These are phyloP conservation scores for Quercus phellos DNA, from an alignment of 331 rosid species.

Conservation along the genomic window DNA sequence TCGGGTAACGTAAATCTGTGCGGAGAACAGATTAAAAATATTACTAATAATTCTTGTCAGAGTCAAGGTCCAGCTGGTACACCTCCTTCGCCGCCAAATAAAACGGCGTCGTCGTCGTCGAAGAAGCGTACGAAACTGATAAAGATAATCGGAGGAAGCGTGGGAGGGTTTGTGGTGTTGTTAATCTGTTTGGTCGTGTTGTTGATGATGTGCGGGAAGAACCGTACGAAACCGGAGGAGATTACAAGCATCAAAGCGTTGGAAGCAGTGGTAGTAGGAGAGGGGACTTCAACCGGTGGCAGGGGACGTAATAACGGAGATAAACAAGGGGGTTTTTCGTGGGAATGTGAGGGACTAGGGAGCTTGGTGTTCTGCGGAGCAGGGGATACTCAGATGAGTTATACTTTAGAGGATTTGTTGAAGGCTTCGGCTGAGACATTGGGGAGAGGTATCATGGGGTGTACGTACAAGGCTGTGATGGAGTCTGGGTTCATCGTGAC, in stretches of 20 bases:
- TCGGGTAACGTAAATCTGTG: constrained; percentile 49
- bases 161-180: constrained; percentile 43
- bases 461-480: constrained; percentile 96
- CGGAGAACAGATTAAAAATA: constrained; percentile 48
- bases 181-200: constrained; percentile 25
- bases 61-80: too few species aligned
- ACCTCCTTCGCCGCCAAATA: too few species aligned
- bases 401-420: constrained; percentile 70
- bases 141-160: constrained; percentile 53
- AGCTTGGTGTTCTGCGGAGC: constrained; percentile 89
- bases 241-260: constrained; percentile 22
- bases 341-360: constrained; percentile 93
- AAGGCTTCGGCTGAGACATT: constrained; percentile 90
- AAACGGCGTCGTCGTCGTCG: background rate
- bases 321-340: constrained; percentile 62
- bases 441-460: constrained; percentile 84
- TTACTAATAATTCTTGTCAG: constrained; percentile 6
- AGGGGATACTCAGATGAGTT: constrained; percentile 85
- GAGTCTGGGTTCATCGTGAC: constrained; percentile 88
- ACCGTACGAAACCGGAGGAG: constrained; percentile 23
- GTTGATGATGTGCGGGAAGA: constrained; percentile 29
- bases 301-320: constrained; percentile 46
- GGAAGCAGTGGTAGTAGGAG: constrained; percentile 21
- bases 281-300: constrained; percentile 21
- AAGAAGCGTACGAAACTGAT: constrained; percentile 30